Base-by-base conservation (phyloP, 2,329 filamentous ascomycete genomes). In the Diaporthe sp. region DNA sequence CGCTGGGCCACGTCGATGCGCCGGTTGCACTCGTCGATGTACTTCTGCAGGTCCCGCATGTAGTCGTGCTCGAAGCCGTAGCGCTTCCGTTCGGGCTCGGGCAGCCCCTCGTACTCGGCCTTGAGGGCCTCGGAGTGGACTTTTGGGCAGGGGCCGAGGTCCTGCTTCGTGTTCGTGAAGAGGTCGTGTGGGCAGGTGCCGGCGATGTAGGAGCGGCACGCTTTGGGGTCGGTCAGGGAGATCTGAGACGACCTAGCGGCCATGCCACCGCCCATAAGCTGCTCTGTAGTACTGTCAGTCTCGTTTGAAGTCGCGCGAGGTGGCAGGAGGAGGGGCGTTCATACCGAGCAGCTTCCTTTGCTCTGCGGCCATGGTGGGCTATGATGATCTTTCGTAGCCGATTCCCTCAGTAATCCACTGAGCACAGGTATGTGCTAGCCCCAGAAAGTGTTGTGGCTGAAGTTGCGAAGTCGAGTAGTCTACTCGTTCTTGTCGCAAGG, bases 91-190 rank as follows among this genome's bases (percentile, higher is more conserved):
- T 96, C 93, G 42, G 91, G 85, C 2, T 93, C 88, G 5, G 93
- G 87, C 0, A 97, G 91, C 1, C 87, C 89, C 79, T 97, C 94
- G 84, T 97, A 99, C 83, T 99, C 96, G 65, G 92, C 88, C 85
- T 98, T 98, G 78, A 98, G 89, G 17, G 92, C 92, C 83, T 98
- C 96, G 67, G 92, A 94, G 86, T 99, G 97, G 37, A 96, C 90
- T 83, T 96, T 97, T 68, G 94, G 91, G 82, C 97, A 99, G 0
- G 92, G 91, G 3, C 97, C 97, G 46, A 98, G 91, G 83, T 99
- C 97, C 89, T 98, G 96, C 87, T 98, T 98, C 61, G 97, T 99
- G 87, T 99, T 99, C 79, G 96, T 99, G 90, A 99, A 99, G 82
- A 99, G 95, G 83, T 99, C 97, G 88, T 98, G 96, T 0, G 97